Base-by-base conservation (phyloP, 164 flowering plant species). In the Dillenia suffruticosa region DNA sequence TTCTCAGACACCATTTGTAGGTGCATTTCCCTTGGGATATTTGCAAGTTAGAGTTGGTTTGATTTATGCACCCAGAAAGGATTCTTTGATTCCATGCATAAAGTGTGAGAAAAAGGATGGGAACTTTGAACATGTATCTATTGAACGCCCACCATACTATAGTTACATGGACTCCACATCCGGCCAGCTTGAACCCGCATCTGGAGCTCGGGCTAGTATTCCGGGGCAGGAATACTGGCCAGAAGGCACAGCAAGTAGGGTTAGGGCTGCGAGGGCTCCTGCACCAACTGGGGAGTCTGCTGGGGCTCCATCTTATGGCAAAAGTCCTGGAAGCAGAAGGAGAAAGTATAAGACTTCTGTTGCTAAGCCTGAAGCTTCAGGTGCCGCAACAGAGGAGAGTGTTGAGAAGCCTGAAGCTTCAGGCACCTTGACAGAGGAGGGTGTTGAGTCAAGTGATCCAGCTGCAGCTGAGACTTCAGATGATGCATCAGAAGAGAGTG, bases 271-370 rank as follows among this genome's bases (percentile, higher is more conserved):
- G 40, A 74, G 82, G 65, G 97, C 98, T 74, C 98, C 98, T 58
- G 83, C 75, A 56, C 98, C 98, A 46, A 74, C 76, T 32, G 98
- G 90, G 24, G 68, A 67, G 16, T 89, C 97, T 12, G 44, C 72
- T 47, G 91, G 87, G 49, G 66, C 73, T 66, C 84, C 97, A 46
- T 90, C 98, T 15, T 87, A 64, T 79, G 98, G 98, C 9, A 79
- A 83, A 75, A 79, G 54, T 32, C 98, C 98, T 46, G 98, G 98
- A 69, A 94, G 98, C 68, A 80, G 98, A 74, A 80, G 98, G 68
- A 90, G 78, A 72, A 86, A 76, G 72, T 63, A 77, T 61, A 89
- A 74, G 72, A 68, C 84, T 63, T 59, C 76, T 12, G 78, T 46
- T 62, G 65, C 82, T 70, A 66, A 82, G 51, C 10, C 84, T 54